phyloP scores from a whole-genome alignment of 2,329 filamentous ascomycete genomes.

The Calonectria henricotiae region DNA sequence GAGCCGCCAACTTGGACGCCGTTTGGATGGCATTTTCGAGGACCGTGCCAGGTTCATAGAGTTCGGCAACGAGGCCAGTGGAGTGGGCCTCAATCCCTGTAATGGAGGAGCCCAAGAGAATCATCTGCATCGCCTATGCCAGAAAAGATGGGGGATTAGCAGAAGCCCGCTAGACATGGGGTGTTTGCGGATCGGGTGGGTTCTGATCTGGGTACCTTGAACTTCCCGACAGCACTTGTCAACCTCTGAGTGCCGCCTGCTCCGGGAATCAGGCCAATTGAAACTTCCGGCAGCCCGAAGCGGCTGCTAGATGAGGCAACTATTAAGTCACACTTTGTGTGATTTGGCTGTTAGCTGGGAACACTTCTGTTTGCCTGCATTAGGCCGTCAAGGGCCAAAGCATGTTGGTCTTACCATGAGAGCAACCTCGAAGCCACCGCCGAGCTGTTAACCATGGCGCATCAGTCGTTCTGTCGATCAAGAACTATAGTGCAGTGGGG shows the following conservation, averaged over 20 bases:
- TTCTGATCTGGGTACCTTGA: constrained; percentile 53
- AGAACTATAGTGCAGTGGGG: neutral
- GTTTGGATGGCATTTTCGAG: constrained; percentile 50
- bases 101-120: constrained; percentile 53
- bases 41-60: constrained; percentile 52
- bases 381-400: constrained; percentile 1
- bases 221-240: constrained; percentile 62
- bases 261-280: constrained; percentile 61
- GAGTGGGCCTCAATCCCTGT: constrained; percentile 49
- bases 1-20: constrained; percentile 49
- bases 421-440: constrained; percentile 68
- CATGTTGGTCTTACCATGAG: constrained; percentile 59
- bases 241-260: constrained; percentile 62
- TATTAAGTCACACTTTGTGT: constrained; percentile 59
- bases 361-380: neutral
- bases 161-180: neutral
- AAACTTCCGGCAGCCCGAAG: constrained; percentile 62
- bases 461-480: constrained; percentile 34
- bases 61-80: constrained; percentile 50
- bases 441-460: constrained; percentile 58
- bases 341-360: constrained; percentile 18
- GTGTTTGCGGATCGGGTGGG: constrained; percentile 10
- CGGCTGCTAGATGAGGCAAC: constrained; percentile 57
- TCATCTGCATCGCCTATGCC: constrained; percentile 56
- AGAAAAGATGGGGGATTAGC: constrained; percentile 9